phyloP scores from a whole-genome alignment of 2,329 filamentous ascomycete species.

The Corinectria fuckeliana region DNA sequence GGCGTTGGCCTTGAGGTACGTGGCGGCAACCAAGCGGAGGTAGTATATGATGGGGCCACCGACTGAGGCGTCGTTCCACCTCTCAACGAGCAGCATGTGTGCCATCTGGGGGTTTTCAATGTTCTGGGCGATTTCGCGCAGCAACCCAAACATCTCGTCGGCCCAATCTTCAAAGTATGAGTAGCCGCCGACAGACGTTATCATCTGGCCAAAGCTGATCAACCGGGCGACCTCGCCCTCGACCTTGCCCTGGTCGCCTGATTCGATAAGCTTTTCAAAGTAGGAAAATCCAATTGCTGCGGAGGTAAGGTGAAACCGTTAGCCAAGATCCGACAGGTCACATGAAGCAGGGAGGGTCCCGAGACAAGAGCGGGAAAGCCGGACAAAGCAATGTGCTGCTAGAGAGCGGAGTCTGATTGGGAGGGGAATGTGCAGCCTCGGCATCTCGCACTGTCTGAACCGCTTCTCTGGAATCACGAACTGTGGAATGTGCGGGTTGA shows the following conservation, averaged over 20 bases:
- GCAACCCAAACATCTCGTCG: constrained; percentile 73
- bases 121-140: constrained; percentile 67
- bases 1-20: constrained; percentile 80
- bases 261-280: constrained; percentile 81
- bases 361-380: constrained; percentile 28
- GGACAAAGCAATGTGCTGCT: constrained; percentile 21
- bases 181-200: constrained; percentile 76
- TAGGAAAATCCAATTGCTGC: constrained; percentile 91
- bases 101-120: constrained; percentile 66
- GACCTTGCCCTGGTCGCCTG: constrained; percentile 69
- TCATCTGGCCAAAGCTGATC: constrained; percentile 71
- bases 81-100: constrained; percentile 59
- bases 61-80: constrained; percentile 74
- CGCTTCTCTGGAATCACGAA: constrained; percentile 2
- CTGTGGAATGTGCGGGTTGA: constrained; percentile 32
- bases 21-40: constrained; percentile 79
- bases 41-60: constrained; percentile 87
- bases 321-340: constrained; percentile 9
- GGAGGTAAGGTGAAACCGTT: constrained; percentile 11
- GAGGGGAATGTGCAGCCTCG: constrained; percentile 13
- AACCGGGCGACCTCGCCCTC: constrained; percentile 76
- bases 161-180: constrained; percentile 80
- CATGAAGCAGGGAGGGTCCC: constrained; percentile 11
- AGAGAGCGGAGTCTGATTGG: constrained; percentile 10
- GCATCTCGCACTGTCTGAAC: constrained; percentile 12